Conservation (phyloP, 2,329 filamentous ascomycete genomes). For the Neophaeococcomyces aloes region DNA sequence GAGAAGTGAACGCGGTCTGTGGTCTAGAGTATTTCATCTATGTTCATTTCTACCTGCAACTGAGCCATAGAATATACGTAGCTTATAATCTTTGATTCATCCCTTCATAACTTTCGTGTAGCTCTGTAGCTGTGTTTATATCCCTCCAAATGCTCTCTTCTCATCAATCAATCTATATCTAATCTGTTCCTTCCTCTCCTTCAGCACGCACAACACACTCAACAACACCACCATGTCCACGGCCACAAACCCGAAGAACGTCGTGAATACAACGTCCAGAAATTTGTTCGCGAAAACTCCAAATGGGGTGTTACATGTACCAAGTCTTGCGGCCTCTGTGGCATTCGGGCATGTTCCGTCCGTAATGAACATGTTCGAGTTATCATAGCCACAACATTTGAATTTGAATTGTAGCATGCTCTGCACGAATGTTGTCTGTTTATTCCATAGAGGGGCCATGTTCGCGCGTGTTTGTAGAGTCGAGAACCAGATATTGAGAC, state of each 20-base stretch:
- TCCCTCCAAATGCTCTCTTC: slow-evolving; percentile 53
- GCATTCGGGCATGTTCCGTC: slow-evolving; percentile 59
- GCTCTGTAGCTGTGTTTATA: no score
- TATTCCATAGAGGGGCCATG: slow-evolving; percentile 51
- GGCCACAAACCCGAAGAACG: slow-evolving; percentile 65
- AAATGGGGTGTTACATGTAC: slow-evolving; percentile 59
- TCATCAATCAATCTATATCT: slow-evolving; percentile 72
- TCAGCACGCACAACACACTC: slow-evolving; percentile 63
- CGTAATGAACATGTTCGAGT: slow-evolving; percentile 60
- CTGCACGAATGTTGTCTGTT: slow-evolving; percentile 48
- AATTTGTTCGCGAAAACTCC: slow-evolving; percentile 59
- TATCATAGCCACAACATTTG: slow-evolving; percentile 68
- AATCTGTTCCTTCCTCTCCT: slow-evolving; percentile 69
- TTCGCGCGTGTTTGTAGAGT: slow-evolving; percentile 58
- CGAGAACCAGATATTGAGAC: slow-evolving; percentile 60
- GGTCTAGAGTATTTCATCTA: no score
- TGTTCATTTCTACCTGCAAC: no score
- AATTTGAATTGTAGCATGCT: slow-evolving; percentile 66
- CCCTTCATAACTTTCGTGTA: no score
- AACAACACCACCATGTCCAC: slow-evolving; percentile 59
- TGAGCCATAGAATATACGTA: no score
- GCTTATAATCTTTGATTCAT: no score
- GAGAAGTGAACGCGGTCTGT: no score
- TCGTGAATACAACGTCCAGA: slow-evolving; percentile 67
- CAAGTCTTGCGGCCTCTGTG: slow-evolving; percentile 57